Evolutionary conservation across 805 yeast species (phyloP).

Genomic region (Teunomyces pallodes): DNA sequence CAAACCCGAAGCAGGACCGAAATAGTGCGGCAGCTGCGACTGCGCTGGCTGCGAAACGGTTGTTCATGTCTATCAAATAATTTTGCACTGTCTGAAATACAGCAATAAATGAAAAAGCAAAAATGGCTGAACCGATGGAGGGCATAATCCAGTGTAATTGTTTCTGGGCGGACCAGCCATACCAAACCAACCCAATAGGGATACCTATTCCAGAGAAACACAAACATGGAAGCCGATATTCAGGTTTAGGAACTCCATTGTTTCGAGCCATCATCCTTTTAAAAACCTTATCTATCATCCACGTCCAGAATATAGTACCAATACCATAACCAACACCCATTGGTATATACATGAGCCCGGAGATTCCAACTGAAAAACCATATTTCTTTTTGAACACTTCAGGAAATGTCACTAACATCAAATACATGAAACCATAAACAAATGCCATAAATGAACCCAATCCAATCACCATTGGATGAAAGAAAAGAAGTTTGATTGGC

Average conservation of each 20-base stretch:
- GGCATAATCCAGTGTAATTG: slow-evolving; percentile 40
- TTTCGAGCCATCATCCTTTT: slow-evolving; percentile 21
- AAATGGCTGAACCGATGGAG: slow-evolving; percentile 33
- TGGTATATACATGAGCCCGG: slow-evolving; percentile 39
- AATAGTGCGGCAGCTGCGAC: slow-evolving; percentile 44
- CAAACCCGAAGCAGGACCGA: slow-evolving; percentile 37
- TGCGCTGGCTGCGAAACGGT: slow-evolving; percentile 35
- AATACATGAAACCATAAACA: slow-evolving; percentile 40
- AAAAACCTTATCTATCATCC: slow-evolving; percentile 24
- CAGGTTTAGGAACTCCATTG: slow-evolving; percentile 36
- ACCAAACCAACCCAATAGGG: slow-evolving; percentile 38
- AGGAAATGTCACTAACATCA: slow-evolving; percentile 41
- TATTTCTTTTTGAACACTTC: slow-evolving; percentile 27
- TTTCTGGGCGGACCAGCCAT: slow-evolving; percentile 39
- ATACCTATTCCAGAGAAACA: slow-evolving; percentile 30
- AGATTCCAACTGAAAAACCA: slow-evolving; percentile 29
- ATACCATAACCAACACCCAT: slow-evolving; percentile 36
- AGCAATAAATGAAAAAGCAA: slow-evolving; percentile 35
- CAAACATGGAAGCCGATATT: slow-evolving; percentile 36
- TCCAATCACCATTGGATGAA: slow-evolving; percentile 39
- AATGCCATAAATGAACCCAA: slow-evolving; percentile 43
- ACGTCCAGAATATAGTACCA: slow-evolving; percentile 34
- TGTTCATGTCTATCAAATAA: slow-evolving; percentile 40
- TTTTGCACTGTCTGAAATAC: slow-evolving; percentile 38
- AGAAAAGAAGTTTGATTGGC: slow-evolving; percentile 31